Percentiles rank a stretch among this genome's conserved stretches.
phyloP scores from a whole-genome alignment of 2,329 filamentous ascomycete species.

The Coniella vitis region DNA sequence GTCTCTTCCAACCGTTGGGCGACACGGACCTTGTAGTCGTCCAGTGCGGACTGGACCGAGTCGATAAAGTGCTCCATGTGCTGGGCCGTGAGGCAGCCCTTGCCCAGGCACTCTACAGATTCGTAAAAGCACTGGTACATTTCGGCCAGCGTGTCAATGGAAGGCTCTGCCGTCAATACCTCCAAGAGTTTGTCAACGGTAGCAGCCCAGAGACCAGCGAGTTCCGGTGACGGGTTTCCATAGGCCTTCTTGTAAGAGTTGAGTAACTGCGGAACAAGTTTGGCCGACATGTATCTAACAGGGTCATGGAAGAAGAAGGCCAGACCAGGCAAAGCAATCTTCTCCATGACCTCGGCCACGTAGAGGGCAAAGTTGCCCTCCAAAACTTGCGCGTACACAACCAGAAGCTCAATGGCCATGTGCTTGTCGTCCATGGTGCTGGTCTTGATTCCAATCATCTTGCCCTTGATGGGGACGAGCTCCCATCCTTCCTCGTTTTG shows the following conservation, averaged over 20 bases:
- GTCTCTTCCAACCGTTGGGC: constrained; percentile 77
- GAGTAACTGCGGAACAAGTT: constrained; percentile 86
- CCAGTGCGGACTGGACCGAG: constrained; percentile 74
- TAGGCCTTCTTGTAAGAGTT: constrained; percentile 92
- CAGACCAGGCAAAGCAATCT: constrained; percentile 86
- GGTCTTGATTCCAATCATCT: constrained; percentile 97
- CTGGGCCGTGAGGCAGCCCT: constrained; percentile 67
- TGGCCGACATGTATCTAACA: constrained; percentile 88
- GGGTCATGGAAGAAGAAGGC: constrained; percentile 99
- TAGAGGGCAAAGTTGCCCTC: constrained; percentile 88
- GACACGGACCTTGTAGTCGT: constrained; percentile 89
- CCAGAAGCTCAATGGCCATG: constrained; percentile 97
- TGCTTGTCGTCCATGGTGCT: constrained; percentile 97
- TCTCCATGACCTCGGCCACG: constrained; percentile 89
- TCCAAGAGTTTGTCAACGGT: constrained; percentile 90
- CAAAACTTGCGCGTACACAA: constrained; percentile 95
- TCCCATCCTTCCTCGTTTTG: constrained; percentile 98
- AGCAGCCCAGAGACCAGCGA: constrained; percentile 74
- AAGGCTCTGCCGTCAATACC: constrained; percentile 86
- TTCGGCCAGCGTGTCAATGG: constrained; percentile 91
- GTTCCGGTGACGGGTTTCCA: constrained; percentile 70
- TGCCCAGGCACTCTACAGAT: constrained; percentile 88
- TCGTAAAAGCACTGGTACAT: constrained; percentile 99
- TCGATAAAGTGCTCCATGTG: constrained; percentile 88
- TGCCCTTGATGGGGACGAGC: constrained; percentile 90